These are phyloP conservation scores for Colletotrichum sp. DNA, from an alignment of 2,329 filamentous ascomycete genomes.

Conservation along the genomic window DNA sequence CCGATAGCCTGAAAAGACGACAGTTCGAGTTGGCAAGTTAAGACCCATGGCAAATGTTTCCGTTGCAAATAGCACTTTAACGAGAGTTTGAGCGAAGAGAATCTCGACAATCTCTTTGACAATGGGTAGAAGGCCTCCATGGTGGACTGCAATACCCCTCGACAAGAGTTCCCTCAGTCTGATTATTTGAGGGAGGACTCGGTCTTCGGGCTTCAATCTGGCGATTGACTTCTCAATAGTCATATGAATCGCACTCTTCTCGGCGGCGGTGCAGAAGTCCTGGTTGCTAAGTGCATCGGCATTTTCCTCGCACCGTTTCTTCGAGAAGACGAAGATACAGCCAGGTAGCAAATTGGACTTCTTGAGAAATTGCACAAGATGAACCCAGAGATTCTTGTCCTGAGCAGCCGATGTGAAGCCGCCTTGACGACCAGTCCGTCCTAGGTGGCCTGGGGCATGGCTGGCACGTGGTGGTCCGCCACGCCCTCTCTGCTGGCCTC, in stretches of 20 bases:
- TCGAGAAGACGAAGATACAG: slow-evolving; percentile 98
- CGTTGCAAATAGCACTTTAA: slow-evolving; percentile 96
- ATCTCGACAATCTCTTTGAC: slow-evolving; percentile 99
- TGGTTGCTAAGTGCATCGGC: slow-evolving; percentile 94
- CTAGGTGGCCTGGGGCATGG: slow-evolving; percentile 82
- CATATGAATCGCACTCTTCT: slow-evolving; percentile 98
- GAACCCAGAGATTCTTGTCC: slow-evolving; percentile 96
- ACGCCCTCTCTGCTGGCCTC: slow-evolving; percentile 59
- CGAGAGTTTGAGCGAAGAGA: slow-evolving; percentile 89
- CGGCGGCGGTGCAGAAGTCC: slow-evolving; percentile 89
- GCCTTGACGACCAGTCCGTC: slow-evolving; percentile 82
- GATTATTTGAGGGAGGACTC: slow-evolving; percentile 89
- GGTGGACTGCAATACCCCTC: slow-evolving; percentile 93
- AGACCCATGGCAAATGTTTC: slow-evolving; percentile 99
- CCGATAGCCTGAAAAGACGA: slow-evolving; percentile 95
- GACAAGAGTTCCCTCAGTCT: slow-evolving; percentile 84
- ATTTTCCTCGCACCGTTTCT: slow-evolving; percentile 96
- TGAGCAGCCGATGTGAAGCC: slow-evolving; percentile 90
- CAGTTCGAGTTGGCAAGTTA: slow-evolving; percentile 92
- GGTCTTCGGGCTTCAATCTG: slow-evolving; percentile 87
- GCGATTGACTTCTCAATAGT: slow-evolving; percentile 95
- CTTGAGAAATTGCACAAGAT: slow-evolving; percentile 88
- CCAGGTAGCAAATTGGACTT: slow-evolving; percentile 88
- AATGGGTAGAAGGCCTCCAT: slow-evolving; percentile 92
- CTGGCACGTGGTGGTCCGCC: slow-evolving; percentile 64